phyloP scores from a whole-genome alignment of 2,329 filamentous ascomycete genomes.

The Decorospora gaudefroyi region DNA sequence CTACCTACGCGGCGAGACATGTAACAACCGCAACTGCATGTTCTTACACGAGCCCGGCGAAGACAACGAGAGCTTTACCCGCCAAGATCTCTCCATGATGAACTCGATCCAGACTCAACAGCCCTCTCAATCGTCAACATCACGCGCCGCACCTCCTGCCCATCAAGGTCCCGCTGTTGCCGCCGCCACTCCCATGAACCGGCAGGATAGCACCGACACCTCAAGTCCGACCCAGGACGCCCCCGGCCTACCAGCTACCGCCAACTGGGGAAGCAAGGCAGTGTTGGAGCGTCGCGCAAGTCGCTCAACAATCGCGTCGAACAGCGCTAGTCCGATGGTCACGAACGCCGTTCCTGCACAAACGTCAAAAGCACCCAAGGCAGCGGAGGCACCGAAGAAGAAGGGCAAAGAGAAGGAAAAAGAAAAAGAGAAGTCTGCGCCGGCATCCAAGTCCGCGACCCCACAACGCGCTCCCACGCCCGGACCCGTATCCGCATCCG shows the following conservation, averaged over 20 bases:
- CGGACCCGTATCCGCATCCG: constrained; percentile 16
- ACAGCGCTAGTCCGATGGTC: constrained; percentile 77
- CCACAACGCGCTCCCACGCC: constrained; percentile 24
- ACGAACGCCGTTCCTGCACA: constrained; percentile 52
- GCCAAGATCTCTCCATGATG: constrained; percentile 91
- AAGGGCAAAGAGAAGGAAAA: constrained; percentile 36
- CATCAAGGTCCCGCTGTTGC: constrained; percentile 57
- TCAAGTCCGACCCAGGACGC: constrained; percentile 66
- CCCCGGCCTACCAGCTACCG: constrained; percentile 89
- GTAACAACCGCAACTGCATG: constrained; percentile 95
- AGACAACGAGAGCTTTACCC: constrained; percentile 93
- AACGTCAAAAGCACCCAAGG: constrained; percentile 35
- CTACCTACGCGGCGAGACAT: constrained; percentile 91
- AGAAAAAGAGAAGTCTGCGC: constrained; percentile 28
- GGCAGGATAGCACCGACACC: constrained; percentile 77
- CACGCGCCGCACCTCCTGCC: constrained; percentile 57
- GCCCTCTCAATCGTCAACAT: constrained; percentile 62
- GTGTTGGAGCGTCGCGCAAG: constrained; percentile 73
- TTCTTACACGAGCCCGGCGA: constrained; percentile 98
- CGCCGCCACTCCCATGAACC: constrained; percentile 66
- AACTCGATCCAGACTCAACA: constrained; percentile 84
- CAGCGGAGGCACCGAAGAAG: constrained; percentile 39
- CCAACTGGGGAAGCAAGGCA: constrained; percentile 83
- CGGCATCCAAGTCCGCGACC: constrained; percentile 35
- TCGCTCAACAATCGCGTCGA: constrained; percentile 77